Base-by-base conservation (phyloP, 2,329 filamentous ascomycete genomes). In the Fusarium zealandicum region DNA sequence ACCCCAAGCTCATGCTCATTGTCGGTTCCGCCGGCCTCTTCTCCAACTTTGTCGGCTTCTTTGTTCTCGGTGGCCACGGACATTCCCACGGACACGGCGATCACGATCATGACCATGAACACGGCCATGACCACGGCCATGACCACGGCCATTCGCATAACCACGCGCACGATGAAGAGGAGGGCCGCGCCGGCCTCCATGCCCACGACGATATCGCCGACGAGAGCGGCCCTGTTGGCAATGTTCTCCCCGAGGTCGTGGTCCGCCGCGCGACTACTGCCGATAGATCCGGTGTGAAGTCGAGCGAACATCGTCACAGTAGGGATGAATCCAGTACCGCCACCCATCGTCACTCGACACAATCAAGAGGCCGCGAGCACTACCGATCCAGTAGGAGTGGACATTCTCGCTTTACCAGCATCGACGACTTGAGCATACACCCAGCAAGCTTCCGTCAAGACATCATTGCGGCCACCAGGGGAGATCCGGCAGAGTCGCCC, bases 31-130 rank as follows among this genome's bases (percentile, higher is more conserved):
- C 91, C 53, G 95, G 95, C 44, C 83, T 99, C 12, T 81, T 87
- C 7, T 97, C 93, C 27, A 99, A 99, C 70, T 82, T 98, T 16
- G 78, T 93, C 41, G 95, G 95, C 2, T 88, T 99, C 59, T 83
- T 93, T 51, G 86, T 99, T 27, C 91, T 99, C 68, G 95, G 96
- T 64, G 93, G 96, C 51, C 93, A 98, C 71, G 90, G 91, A 3
- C 93, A 98, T 72, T 85, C 85, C 12, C 91, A 95, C 70, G 89
- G 87, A 5, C 78, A 76, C 41, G 82, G 76, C 57, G 84, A 82
- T 16, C 80, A 85, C 59, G 75, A 72, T 6, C 74, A 80, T 47
- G 76, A 75, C 6, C 75, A 78, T 38, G 73, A 61, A 2, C 69
- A 73, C 28, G 67, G 63, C 28, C 69, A 73, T 43, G 69, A 66